Conservation (phyloP, 2,329 filamentous ascomycete genomes). For the Dothiorella sarmentorum region DNA sequence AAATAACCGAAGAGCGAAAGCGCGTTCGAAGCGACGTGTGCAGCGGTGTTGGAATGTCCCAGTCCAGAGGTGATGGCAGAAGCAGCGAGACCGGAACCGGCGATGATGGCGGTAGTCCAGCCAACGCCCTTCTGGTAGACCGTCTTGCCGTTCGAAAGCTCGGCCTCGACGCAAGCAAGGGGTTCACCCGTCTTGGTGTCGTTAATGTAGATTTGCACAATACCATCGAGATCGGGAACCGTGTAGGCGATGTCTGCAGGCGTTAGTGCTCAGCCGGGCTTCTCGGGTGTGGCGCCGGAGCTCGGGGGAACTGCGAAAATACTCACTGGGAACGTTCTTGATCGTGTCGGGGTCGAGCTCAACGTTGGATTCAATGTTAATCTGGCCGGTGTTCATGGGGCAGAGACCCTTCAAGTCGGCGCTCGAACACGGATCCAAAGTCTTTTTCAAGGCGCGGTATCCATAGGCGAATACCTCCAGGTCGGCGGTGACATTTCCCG, state of each 20-base stretch:
- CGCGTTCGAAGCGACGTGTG: conserved; percentile 89
- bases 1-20: conserved; percentile 94
- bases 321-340: conserved; percentile 63
- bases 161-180: conserved; percentile 83
- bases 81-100: conserved; percentile 75
- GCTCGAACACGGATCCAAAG: conserved; percentile 71
- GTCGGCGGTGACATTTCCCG: conserved; percentile 76
- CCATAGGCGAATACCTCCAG: conserved; percentile 79
- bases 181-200: conserved; percentile 59
- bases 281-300: background rate
- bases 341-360: conserved; percentile 55
- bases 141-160: conserved; percentile 86
- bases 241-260: conserved; percentile 69
- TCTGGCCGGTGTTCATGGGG: conserved; percentile 82
- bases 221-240: conserved; percentile 87
- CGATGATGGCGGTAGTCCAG: conserved; percentile 85
- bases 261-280: conserved; percentile 22
- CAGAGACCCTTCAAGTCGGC: conserved; percentile 70
- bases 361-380: conserved; percentile 72
- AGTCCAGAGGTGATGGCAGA: conserved; percentile 87
- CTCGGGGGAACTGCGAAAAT: background rate
- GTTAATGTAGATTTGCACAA: conserved; percentile 78
- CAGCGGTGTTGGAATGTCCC: conserved; percentile 89
- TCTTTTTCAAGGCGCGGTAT: conserved; percentile 64
- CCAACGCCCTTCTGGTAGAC: conserved; percentile 85